Conservation (phyloP, 2,329 filamentous ascomycete genomes). For the Cladosporium colombiae region DNA sequence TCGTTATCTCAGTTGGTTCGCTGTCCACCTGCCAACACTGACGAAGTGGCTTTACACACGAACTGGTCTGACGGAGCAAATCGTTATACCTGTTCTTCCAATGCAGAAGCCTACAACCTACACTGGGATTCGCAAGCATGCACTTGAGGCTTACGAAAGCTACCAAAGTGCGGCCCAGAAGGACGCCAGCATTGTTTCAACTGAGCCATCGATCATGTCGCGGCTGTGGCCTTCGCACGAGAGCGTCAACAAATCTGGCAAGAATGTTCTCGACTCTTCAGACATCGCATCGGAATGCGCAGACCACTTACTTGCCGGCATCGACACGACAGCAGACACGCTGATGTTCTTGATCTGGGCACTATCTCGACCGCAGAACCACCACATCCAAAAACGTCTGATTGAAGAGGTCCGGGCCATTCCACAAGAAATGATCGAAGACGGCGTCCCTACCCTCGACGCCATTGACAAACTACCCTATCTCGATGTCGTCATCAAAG, state of each 20-base stretch:
- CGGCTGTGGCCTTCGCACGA: slow-evolving; percentile 39
- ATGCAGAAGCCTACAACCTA: slow-evolving; percentile 55
- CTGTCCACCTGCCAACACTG: slow-evolving; percentile 47
- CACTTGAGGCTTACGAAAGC: slow-evolving; percentile 39
- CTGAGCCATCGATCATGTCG: slow-evolving; percentile 40
- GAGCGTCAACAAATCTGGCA: slow-evolving; percentile 2
- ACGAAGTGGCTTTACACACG: slow-evolving; percentile 54
- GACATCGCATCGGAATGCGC: slow-evolving; percentile 56
- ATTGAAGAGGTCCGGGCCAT: slow-evolving; percentile 43
- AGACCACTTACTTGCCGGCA: slow-evolving; percentile 56
- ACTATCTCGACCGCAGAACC: slow-evolving; percentile 48
- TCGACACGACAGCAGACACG: slow-evolving; percentile 56
- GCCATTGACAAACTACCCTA: slow-evolving; percentile 40
- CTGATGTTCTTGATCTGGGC: slow-evolving; percentile 55
- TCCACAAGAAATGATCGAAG: slow-evolving; percentile 27
- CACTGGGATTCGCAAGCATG: slow-evolving; percentile 52
- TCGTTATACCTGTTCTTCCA: slow-evolving; percentile 47
- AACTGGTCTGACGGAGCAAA: slow-evolving; percentile 40
- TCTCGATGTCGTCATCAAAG: slow-evolving; percentile 53
- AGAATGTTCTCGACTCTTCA: slow-evolving; percentile 40
- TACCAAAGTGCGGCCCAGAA: slow-evolving; percentile 33
- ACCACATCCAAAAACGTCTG: slow-evolving; percentile 48
- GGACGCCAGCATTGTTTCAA: slow-evolving; percentile 3
- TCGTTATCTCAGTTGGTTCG: slow-evolving; percentile 52
- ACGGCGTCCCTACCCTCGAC: slow-evolving; percentile 42